Evolutionary conservation across 495 filamentous ascomycete species (phyloP), one percentile per base, ranked within the genome.

Genomic region (Aspergillus coremiiformis): DNA sequence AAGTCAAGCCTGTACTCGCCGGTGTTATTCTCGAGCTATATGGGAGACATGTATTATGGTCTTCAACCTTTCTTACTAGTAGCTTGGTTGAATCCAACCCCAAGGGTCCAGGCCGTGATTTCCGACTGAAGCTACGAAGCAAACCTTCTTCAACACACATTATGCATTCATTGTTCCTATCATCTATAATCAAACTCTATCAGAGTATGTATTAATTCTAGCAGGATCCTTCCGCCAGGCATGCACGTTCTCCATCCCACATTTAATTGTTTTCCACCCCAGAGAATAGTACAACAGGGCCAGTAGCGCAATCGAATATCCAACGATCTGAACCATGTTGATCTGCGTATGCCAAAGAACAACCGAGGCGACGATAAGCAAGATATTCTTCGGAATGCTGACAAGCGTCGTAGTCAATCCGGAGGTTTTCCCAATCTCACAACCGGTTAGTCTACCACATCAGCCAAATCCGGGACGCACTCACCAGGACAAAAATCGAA

Each of bases 351-450:
- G 69, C 80, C 84, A 88, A 63, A 89, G 76, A 32, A 84, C 47
- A 55, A 87, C 79, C 14, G 81, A 82, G 20, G 73, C 73, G 24
- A 77, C 58, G 49, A 89, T 83, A 22, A 90, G 77, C 30, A 89
- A 70, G 58, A 89, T 86, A 63, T 87, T 86, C 61, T 89, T 89
- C 47, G 88, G 78, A 52, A 89, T 83, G 44, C 86, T 85, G 39
- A 80, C 84, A 17, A 90, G 82, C 7, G 84, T 85, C 65, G 87
- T 81, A 41, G 87, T 82, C n/a, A 89, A 76, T 47, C 82, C 82
- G 4, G 86, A 89, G 2, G 86, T 89, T 64, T 83, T 84, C 51
- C 85, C 84, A 58, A 90, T 88, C 84, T 87, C 53, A 44, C 42
- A 19, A 24, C 12, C 15, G 5, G 15, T 26, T 19, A 42, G 19